Percentiles rank a stretch among this genome's conserved stretches.
Conservation (phyloP, 2,329 filamentous ascomycete genomes). For the Alternaria triticimaculans region DNA sequence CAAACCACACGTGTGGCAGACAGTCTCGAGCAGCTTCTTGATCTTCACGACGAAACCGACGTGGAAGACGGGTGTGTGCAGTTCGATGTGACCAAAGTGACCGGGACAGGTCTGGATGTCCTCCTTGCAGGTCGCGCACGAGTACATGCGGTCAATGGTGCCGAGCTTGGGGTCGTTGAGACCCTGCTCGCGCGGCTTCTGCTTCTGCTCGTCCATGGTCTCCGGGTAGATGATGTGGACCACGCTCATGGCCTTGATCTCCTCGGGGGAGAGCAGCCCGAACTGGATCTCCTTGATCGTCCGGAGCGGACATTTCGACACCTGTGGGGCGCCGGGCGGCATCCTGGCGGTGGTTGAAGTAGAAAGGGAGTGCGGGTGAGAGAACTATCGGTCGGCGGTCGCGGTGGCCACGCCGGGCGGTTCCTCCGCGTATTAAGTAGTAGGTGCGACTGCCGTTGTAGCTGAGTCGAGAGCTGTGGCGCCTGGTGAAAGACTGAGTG, state of each 20-base stretch:
- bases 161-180: conserved; percentile 95
- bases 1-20: conserved; percentile 99
- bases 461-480: conserved; percentile 19
- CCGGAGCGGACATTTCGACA: conserved; percentile 74
- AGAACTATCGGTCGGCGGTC: conserved; percentile 27
- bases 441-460: conserved; percentile 26
- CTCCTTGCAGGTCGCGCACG: conserved; percentile 95
- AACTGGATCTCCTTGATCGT: conserved; percentile 99
- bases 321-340: conserved; percentile 91
- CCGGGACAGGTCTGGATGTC: conserved; percentile 95
- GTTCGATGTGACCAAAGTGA: conserved; percentile 98
- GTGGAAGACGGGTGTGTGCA: conserved; percentile 95
- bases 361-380: conserved; percentile 9
- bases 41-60: conserved; percentile 96
- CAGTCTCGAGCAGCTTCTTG: conserved; percentile 98
- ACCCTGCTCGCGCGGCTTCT: conserved; percentile 87
- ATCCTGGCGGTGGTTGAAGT: conserved; percentile 53
- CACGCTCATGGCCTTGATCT: conserved; percentile 99
- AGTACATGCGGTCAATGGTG: conserved; percentile 93
- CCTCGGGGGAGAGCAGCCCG: conserved; percentile 94
- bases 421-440: conserved; percentile 27
- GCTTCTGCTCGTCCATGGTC: conserved; percentile 96
- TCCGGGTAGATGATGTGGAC: conserved; percentile 97
- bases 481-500: conserved; percentile 25
- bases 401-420: conserved; percentile 40